Evolutionary conservation across 2,329 filamentous ascomycete species (phyloP), one percentile per base, ranked within the genome.

Genomic region (Epichloe typhina): DNA sequence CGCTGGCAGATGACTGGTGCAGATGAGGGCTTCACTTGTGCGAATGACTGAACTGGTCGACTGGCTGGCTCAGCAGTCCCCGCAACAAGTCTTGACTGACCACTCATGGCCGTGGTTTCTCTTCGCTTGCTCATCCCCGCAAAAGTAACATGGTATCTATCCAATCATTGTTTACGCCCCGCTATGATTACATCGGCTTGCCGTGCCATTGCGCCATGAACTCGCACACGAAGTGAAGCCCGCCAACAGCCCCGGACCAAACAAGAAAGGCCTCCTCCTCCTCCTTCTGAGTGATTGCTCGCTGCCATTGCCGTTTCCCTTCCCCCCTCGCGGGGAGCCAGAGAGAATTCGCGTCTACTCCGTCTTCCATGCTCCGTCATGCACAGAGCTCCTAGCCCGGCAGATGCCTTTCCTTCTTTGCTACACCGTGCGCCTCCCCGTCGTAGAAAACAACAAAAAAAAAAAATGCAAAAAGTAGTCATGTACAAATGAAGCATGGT

Each of bases 311-410:
- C 37, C 37, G 13, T n/a, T 15, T 15, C 9, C 11, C 38, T 3
- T 37, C 31, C 19, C 19, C 15, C 11, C 26, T 31, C 2, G 15
- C 39, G 5, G 5, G 13, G n/a, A 35, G 9, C 21, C 23, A 13
- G 39, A 33, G n/a, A 42, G 19, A 40, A 48, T n/a, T 41, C 33
- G 23, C 50, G 38, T 23, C 13, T 48, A 38, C 50, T 35, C 46
- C 50, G 21, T 47, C 15, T n/a, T 47, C 46, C 39, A 51, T 45
- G 12, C 13, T 36, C 38, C 3, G 19, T 48, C 50, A 40, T 47
- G 33, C 15, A n/a, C 49, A 36, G 8, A 26, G 33, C 21, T 36
- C 37, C 31, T 35, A 13, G 15, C 21, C 41, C 17, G 7, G 6
- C n/a, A 17, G n/a, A 37, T 2, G 4, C 13, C 12, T n/a, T 15